Percentiles rank a stretch among this genome's conserved stretches.
phyloP scores from a whole-genome alignment of 768 basidiomycete genomes.

The Postia placenta region DNA sequence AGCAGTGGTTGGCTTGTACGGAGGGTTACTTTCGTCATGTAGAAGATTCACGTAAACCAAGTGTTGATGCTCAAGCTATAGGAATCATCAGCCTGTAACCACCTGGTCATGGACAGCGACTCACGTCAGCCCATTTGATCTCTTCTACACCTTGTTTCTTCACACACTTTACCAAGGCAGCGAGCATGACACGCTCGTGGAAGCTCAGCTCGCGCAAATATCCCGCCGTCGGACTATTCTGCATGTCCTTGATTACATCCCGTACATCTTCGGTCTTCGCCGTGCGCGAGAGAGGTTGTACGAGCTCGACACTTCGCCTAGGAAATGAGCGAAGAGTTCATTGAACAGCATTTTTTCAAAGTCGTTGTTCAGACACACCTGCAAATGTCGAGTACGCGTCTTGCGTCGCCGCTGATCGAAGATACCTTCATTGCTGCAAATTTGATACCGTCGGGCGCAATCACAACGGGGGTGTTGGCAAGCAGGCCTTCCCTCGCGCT shows the following conservation, averaged over 20 bases:
- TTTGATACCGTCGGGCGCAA: slow-evolving; percentile 69
- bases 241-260: slow-evolving; percentile 78
- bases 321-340: background rate
- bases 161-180: slow-evolving; percentile 72
- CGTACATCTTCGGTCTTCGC: slow-evolving; percentile 70
- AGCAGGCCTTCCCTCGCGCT: slow-evolving; percentile 48
- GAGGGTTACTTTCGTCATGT: slow-evolving; percentile 49
- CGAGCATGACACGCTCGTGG: slow-evolving; percentile 80
- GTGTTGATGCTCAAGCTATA: slow-evolving; percentile 72
- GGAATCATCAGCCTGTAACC: background rate
- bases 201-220: slow-evolving; percentile 79
- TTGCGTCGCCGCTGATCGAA: slow-evolving; percentile 86
- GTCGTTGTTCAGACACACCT: slow-evolving; percentile 37
- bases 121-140: slow-evolving; percentile 77
- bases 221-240: slow-evolving; percentile 84
- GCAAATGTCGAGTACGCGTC: slow-evolving; percentile 90
- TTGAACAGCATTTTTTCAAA: background rate
- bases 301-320: slow-evolving; percentile 82
- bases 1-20: slow-evolving; percentile 46
- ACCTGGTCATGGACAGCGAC: slow-evolving; percentile 16
- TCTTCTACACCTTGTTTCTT: slow-evolving; percentile 83
- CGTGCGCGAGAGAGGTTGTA: slow-evolving; percentile 40
- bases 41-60: slow-evolving; percentile 62
- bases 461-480: slow-evolving; percentile 44
- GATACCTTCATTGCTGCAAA: slow-evolving; percentile 79